A percentile compares a stretch with the other conserved stretches of the same genome.
Evolutionary conservation across 108 stramenopile species (phyloP).

Genomic region (Aureococcus anophagefferens): DNA sequence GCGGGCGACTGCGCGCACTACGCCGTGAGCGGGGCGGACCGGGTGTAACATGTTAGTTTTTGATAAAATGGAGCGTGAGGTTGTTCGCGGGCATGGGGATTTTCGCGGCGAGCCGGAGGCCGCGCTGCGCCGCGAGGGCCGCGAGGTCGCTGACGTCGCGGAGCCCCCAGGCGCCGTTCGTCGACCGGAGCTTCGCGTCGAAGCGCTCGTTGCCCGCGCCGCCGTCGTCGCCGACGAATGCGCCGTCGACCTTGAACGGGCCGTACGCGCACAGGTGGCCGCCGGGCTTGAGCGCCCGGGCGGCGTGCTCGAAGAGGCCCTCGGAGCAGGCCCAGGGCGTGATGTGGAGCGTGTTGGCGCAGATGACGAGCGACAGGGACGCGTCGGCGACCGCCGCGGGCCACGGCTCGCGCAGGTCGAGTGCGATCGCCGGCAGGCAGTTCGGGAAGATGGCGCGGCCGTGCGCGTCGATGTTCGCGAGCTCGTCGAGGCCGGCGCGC

Average conservation of each 20-base stretch:
- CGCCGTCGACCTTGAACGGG: conserved; percentile 3
- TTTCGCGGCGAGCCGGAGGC: not conserved
- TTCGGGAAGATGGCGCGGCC: not conserved
- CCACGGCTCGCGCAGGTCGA: not conserved
- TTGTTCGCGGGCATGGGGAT: conserved; percentile 4
- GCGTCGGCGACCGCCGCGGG: not conserved
- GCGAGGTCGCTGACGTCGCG: not conserved
- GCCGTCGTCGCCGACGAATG: conserved; percentile 6
- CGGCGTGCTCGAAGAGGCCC: not conserved
- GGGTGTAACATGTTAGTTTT: not conserved
- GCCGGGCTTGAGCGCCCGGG: not conserved
- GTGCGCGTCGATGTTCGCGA: not conserved
- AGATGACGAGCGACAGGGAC: not conserved
- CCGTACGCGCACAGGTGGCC: not conserved
- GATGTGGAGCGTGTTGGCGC: conserved; percentile 2
- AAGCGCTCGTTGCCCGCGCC: not conserved
- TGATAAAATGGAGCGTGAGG: not conserved
- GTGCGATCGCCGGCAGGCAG: not conserved
- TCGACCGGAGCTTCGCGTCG: conserved; percentile 1
- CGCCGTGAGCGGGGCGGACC: not conserved
- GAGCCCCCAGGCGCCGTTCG: not conserved
- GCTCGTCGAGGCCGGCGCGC: not conserved
- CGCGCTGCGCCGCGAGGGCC: not conserved
- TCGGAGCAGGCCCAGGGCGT: conserved; percentile 1
- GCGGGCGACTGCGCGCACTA: too few relatives aligned